Percentiles rank a stretch among this genome's conserved stretches.
Evolutionary conservation across 2,329 filamentous ascomycete species (phyloP).

Genomic region (Claviceps humidiphila): DNA sequence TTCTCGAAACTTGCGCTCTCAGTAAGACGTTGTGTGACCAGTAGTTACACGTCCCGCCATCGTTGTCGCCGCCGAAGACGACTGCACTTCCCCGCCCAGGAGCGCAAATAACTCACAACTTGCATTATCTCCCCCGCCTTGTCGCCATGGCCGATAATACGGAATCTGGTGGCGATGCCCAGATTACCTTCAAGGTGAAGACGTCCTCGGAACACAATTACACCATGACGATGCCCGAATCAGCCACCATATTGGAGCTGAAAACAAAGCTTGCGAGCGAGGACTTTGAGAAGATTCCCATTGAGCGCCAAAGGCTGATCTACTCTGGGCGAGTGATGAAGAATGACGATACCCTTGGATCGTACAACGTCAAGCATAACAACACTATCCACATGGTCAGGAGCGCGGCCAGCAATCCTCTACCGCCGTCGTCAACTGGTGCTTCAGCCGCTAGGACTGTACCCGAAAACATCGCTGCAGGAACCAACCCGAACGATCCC

Average conservation of each 20-base stretch:
- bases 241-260: slow-evolving; percentile 68
- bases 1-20: too few relatives aligned
- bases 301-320: slow-evolving; percentile 85
- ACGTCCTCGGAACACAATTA: slow-evolving; percentile 84
- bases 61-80: background rate
- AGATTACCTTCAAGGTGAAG: slow-evolving; percentile 94
- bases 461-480: slow-evolving; percentile 66
- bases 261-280: slow-evolving; percentile 74
- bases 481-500: slow-evolving; percentile 67
- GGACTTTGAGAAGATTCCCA: slow-evolving; percentile 76
- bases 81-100: background rate
- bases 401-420: slow-evolving; percentile 76
- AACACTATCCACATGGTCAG: slow-evolving; percentile 96
- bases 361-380: slow-evolving; percentile 90
- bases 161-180: slow-evolving; percentile 49
- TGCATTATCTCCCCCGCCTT: background rate
- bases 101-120: background rate
- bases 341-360: slow-evolving; percentile 71
- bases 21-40: background rate
- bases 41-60: background rate
- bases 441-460: slow-evolving; percentile 33
- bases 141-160: slow-evolving; percentile 51
- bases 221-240: slow-evolving; percentile 64
- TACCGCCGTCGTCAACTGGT: slow-evolving; percentile 28
- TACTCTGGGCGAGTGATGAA: slow-evolving; percentile 96